Base-by-base conservation (phyloP, 805 yeast species). In the Candida golubevii region DNA sequence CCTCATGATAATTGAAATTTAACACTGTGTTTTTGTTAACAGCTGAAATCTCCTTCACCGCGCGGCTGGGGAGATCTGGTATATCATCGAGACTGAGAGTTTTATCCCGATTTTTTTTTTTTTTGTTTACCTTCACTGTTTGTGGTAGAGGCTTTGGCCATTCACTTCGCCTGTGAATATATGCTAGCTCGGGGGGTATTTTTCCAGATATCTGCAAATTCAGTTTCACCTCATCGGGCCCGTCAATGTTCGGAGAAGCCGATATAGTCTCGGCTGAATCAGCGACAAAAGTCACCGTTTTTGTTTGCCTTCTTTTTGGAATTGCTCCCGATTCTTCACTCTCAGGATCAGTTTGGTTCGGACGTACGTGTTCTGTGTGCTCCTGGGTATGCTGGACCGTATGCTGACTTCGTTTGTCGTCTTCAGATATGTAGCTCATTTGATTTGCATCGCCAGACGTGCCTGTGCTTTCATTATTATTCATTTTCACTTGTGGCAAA, bases 1-100 rank as follows among this genome's bases (percentile, higher is more conserved):
- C 70, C 34, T 71, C 72, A 18, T 69, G 71, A 51, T 77, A 74
- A 50, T 77, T 77, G 58, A 80, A 81, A 31, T 79, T 77, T 54
- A 82, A 69, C 39, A 63, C 69, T 1, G 72, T 69, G 38, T 65
- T 62, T 49, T 67, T 68, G 49, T 71, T 70, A 42, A 77, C 52
- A 54, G 73, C 56, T 48, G 71, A 55, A 61, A 74, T 54, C 62
- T 80, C 75, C 50, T 73, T 73, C 6, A 78, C 53, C 4, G 57
- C 54, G 8, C 54, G 42, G 7, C 50, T 71, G 11, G 83, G 80
- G 29, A 77, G 64, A 50, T 69, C 62, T 45, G 69, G 71, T 36
- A 80, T 72, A 49, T 77, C 80, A 43, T 82, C 77, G 26, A 69
- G 50, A 13, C 29, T 33, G 2, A 43, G 4, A 18, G 33, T 38